Percentiles rank a stretch among this genome's conserved stretches.
Conservation (phyloP, 2,329 filamentous ascomycete genomes). For the Aspergillus sp. region DNA sequence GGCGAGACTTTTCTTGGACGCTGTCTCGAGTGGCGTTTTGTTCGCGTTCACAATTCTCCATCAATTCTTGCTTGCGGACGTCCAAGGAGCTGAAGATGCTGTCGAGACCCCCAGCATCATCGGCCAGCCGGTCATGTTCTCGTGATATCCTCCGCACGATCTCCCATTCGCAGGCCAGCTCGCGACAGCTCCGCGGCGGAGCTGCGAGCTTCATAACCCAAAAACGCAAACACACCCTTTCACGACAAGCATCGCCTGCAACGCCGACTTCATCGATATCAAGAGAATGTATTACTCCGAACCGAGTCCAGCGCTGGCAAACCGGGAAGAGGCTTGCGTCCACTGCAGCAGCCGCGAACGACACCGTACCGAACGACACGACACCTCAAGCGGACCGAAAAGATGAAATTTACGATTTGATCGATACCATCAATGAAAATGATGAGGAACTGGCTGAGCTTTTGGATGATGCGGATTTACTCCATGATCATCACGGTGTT, state of each 20-base stretch:
- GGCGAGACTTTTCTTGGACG: slow-evolving; percentile 20
- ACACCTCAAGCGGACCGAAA: slow-evolving; percentile 15
- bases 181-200: slow-evolving; percentile 21
- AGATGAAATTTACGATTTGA: slow-evolving; percentile 28
- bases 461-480: slow-evolving; percentile 29
- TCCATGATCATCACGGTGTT: slow-evolving; percentile 21
- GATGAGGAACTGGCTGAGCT: slow-evolving; percentile 30
- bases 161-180: slow-evolving; percentile 12
- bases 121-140: slow-evolving; percentile 22
- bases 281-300: background rate
- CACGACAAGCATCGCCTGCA: slow-evolving; percentile 5
- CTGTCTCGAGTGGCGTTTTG: slow-evolving; percentile 8
- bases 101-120: slow-evolving; percentile 25
- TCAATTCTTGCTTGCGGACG: background rate
- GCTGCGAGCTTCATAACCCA: slow-evolving; percentile 14
- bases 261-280: background rate
- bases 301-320: slow-evolving; percentile 4
- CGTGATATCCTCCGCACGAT: slow-evolving; percentile 20
- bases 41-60: background rate
- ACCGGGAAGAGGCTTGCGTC: slow-evolving; percentile 18
- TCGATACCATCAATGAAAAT: slow-evolving; percentile 33
- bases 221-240: slow-evolving; percentile 10
- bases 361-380: slow-evolving; percentile 9
- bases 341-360: slow-evolving; percentile 3
- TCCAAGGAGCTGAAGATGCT: slow-evolving; percentile 26